Evolutionary conservation across 2,329 filamentous ascomycete genomes (phyloP), one percentile per base, ranked within the genome.

Genomic region (Cercospora sojina): DNA sequence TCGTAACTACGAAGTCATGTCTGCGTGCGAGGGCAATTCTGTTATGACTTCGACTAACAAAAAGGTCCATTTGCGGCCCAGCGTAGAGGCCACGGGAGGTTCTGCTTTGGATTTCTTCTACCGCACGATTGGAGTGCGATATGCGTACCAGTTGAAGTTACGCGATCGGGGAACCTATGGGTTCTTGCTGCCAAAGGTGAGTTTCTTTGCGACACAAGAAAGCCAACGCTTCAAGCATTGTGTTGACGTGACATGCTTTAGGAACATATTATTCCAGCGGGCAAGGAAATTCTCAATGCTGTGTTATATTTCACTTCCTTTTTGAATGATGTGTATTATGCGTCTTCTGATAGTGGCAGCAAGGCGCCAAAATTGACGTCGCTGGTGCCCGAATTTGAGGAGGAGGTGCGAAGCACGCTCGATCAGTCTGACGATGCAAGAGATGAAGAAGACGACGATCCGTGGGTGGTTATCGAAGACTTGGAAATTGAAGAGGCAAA

Each of bases 21-120:
- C 92, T 1, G 95, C 95, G 1, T 99, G 95, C 74, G 90, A 96
- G 76, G 92, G 92, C 16, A 90, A 91, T 18, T 85, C 91, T 1
- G 74, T 80, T 8, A 73, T 72, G 38, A 73, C 75, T 67, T 72
- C 75, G 64, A 72, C 63, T 3, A 73, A 76, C 62, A 77, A 78
- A 56, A 66, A 73, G 32, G 66, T 74, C 25, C 73, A 74, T 13
- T 67, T 80, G 5, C 79, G 83, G 23, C 82, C 83, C 3, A 83
- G 87, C 43, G 86, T 93, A 69, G 91, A 95, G 76, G 86, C 86
- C 0, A 88, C 89, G 3, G 93, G 94, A 43, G 94, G 94, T 2
- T 93, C 91, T 58, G 92, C 91, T 1, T 87, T 98, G 49, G 95
- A 98, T 79, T 98, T 91, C 88, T 97, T 99, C 79, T 97, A 96